phyloP scores from a whole-genome alignment of 2,329 filamentous ascomycete genomes.

The Neonectria magnoliae region DNA sequence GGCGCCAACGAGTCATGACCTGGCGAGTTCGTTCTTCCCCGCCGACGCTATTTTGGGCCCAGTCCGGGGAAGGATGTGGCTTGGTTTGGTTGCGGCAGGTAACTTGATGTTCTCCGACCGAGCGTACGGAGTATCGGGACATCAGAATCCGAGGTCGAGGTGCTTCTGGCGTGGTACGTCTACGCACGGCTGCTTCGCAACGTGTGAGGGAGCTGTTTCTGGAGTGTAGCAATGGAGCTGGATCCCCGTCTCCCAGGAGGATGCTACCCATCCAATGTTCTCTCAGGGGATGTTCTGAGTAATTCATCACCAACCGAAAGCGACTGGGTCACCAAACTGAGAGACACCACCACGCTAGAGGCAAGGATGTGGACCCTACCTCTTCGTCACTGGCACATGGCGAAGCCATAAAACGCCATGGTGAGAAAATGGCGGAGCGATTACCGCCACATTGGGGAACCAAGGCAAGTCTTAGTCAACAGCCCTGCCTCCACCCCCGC shows the following conservation, averaged over 20 bases:
- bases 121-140: neutral
- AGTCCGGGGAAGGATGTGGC: neutral
- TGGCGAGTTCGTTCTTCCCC: neutral
- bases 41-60: neutral
- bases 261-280: neutral
- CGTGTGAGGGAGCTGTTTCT: neutral
- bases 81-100: neutral
- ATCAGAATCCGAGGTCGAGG: neutral
- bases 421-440: neutral
- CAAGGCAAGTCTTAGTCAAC: neutral
- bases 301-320: neutral
- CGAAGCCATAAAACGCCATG: neutral
- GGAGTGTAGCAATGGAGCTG: neutral
- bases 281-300: neutral
- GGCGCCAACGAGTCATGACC: slow-evolving; percentile 1
- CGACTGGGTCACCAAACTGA: neutral
- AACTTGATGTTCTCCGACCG: neutral
- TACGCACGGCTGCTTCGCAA: neutral
- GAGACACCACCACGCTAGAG: neutral
- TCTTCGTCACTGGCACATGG: neutral
- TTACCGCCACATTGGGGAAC: neutral
- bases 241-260: neutral
- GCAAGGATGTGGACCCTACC: neutral
- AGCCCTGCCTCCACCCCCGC: neutral
- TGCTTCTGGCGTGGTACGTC: neutral